These are phyloP conservation scores for Pezicula carpinea DNA, from an alignment of 2,329 filamentous ascomycete genomes.

Conservation along the genomic window DNA sequence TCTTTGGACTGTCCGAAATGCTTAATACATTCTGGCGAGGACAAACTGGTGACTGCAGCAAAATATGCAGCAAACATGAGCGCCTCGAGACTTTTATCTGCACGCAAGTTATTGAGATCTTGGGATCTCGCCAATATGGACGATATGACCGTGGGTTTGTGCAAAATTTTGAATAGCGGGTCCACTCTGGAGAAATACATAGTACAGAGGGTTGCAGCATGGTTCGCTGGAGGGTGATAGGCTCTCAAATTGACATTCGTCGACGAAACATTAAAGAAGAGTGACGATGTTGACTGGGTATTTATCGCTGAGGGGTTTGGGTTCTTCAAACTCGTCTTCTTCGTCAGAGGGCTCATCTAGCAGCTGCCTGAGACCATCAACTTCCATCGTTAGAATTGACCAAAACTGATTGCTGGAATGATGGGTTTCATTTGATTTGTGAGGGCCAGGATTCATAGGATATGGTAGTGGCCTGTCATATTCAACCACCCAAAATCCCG, in stretches of 20 bases:
- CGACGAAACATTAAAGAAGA: neutral
- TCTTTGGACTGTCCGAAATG: neutral
- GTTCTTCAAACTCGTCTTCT: neutral
- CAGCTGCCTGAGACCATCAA: neutral
- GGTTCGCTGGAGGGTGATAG: neutral
- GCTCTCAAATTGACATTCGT: neutral
- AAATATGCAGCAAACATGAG: constrained; percentile 1
- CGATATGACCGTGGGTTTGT: constrained; percentile 53
- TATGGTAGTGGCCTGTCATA: neutral
- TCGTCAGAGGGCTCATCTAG: neutral
- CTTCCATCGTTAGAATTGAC: neutral
- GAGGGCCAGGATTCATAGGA: neutral
- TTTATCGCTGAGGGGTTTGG: neutral
- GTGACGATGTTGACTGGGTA: neutral
- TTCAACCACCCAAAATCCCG: neutral
- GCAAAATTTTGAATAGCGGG: constrained; percentile 62
- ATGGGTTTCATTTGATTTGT: neutral
- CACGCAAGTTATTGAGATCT: neutral
- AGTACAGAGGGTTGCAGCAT: neutral
- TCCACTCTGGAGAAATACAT: constrained; percentile 42
- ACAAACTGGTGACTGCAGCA: constrained; percentile 1
- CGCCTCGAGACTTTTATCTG: neutral
- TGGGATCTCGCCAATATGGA: neutral
- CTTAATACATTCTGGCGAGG: neutral
- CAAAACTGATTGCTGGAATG: constrained; percentile 1